A percentile compares a stretch with the other conserved stretches of the same genome.
phyloP scores from a whole-genome alignment of 192 early-diverging fungal species.

The Coemansia sp. region DNA sequence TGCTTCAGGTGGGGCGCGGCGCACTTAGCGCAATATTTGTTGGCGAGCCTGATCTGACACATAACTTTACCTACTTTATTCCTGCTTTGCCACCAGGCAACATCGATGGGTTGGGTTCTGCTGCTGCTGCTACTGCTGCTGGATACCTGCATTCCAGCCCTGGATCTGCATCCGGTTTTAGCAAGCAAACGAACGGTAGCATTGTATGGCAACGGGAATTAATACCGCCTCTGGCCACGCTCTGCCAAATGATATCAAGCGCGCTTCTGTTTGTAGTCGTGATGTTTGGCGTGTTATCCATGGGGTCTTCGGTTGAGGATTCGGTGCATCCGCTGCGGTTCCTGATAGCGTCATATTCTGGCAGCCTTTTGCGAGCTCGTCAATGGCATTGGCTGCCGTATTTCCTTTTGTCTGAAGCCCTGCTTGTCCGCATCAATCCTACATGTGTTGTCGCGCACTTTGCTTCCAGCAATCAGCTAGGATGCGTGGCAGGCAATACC shows the following conservation, averaged over 20 bases:
- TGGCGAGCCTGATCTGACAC: constrained; percentile 46
- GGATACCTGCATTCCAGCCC: neutral
- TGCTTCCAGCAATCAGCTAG: neutral
- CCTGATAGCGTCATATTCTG: constrained; percentile 17
- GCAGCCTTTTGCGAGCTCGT: constrained; percentile 30
- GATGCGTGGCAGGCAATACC: constrained; percentile 27
- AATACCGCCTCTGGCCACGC: constrained; percentile 28
- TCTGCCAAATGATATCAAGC: constrained; percentile 35
- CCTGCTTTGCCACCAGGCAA: constrained; percentile 16
- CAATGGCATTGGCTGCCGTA: constrained; percentile 42
- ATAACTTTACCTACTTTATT: constrained; percentile 44
- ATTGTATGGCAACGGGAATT: neutral
- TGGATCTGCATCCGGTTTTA: neutral
- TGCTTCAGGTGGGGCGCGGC: constrained; percentile 44
- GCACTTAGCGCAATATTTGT: constrained; percentile 52
- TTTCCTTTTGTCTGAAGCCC: constrained; percentile 16
- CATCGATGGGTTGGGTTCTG: neutral
- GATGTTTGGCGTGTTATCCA: constrained; percentile 46
- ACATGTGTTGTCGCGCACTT: constrained; percentile 5
- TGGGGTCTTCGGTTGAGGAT: constrained; percentile 38
- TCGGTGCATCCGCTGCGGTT: constrained; percentile 41
- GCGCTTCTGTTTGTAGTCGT: constrained; percentile 43
- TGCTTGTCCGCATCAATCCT: constrained; percentile 24
- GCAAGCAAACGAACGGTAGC: neutral
- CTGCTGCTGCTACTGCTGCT: neutral